Evolutionary conservation across 2,329 filamentous ascomycete genomes (phyloP).

Genomic region (Cladosporium sp.): DNA sequence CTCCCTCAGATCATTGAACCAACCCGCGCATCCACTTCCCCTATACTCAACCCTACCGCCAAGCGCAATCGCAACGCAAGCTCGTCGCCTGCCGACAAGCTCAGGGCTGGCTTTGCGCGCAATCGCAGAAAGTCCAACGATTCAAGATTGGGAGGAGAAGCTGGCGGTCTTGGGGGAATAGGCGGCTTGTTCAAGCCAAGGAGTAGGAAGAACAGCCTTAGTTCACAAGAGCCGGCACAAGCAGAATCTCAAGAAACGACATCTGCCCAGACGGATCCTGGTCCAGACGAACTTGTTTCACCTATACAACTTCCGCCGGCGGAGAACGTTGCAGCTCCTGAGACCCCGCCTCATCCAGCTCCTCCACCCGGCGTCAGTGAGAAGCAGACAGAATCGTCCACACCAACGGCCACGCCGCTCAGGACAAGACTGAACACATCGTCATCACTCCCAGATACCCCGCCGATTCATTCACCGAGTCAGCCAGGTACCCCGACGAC

Average conservation of each 20-base stretch:
- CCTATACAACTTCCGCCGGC: background rate
- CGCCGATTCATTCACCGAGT: too few species aligned
- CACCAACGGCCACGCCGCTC: slow-evolving; percentile 2
- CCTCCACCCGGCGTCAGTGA: background rate
- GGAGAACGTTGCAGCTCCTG: slow-evolving; percentile 7
- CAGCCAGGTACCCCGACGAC: slow-evolving; percentile 47
- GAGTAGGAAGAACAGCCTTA: slow-evolving; percentile 31
- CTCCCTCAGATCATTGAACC: slow-evolving; percentile 32
- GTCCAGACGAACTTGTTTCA: slow-evolving; percentile 6
- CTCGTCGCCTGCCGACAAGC: slow-evolving; percentile 65
- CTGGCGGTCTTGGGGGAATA: slow-evolving; percentile 37
- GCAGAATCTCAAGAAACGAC: background rate
- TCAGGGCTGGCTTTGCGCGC: slow-evolving; percentile 65
- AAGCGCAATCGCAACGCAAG: slow-evolving; percentile 46
- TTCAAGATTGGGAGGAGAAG: slow-evolving; percentile 11
- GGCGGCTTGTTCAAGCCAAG: slow-evolving; percentile 40
- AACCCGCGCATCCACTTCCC: slow-evolving; percentile 16
- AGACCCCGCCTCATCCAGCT: background rate
- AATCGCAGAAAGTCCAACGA: slow-evolving; percentile 45
- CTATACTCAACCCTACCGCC: slow-evolving; percentile 24
- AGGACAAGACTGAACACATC: slow-evolving; percentile 32
- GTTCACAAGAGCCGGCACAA: slow-evolving; percentile 16
- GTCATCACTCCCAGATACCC: slow-evolving; percentile 35
- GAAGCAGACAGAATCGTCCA: background rate
- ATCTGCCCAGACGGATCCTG: background rate